phyloP scores from a whole-genome alignment of 805 yeast genomes.

The Kluyveromyces aestuarii region DNA sequence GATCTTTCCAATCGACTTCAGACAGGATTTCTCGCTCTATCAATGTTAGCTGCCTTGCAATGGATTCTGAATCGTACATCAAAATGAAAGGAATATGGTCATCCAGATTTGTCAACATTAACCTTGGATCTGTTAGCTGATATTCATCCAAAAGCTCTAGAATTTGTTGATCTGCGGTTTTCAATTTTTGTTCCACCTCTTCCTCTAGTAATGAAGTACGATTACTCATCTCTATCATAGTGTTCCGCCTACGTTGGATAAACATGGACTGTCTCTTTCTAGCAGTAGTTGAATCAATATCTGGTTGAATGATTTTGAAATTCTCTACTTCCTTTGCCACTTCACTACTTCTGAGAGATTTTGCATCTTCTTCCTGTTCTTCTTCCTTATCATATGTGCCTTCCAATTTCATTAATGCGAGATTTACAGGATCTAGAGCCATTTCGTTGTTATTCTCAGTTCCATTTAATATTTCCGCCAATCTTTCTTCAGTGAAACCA shows the following conservation, averaged over 20 bases:
- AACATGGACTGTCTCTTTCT: conserved; percentile 25
- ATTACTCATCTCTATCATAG: conserved; percentile 22
- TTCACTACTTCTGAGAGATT: conserved; percentile 2
- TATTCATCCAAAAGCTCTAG: conserved; percentile 19
- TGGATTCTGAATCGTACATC: conserved; percentile 51
- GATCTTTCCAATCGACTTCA: conserved; percentile 88
- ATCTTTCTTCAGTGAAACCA: conserved; percentile 2
- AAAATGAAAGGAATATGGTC: conserved; percentile 78
- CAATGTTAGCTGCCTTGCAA: conserved; percentile 77
- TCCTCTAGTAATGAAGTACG: conserved; percentile 25
- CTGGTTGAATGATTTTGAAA: conserved; percentile 2
- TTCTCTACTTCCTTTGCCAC: conserved; percentile 4
- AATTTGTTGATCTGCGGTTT: conserved; percentile 10
- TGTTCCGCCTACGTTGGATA: conserved; percentile 32
- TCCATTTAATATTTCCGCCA: conserved; percentile 28
- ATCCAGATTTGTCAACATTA: conserved; percentile 26
- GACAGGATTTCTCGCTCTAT: conserved; percentile 77
- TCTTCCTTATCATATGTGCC: conserved; percentile 40
- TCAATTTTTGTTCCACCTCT: neutral
- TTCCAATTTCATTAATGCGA: conserved; percentile 70
- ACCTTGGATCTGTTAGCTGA: conserved; percentile 18
- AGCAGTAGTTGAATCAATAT: conserved; percentile 8
- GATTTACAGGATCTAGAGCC: conserved; percentile 59
- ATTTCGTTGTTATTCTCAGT: conserved; percentile 84
- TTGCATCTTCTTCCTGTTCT: conserved; percentile 4